Evolutionary conservation across 306 rosid genomes (phyloP).

Genomic region (Ceratonia siliqua): DNA sequence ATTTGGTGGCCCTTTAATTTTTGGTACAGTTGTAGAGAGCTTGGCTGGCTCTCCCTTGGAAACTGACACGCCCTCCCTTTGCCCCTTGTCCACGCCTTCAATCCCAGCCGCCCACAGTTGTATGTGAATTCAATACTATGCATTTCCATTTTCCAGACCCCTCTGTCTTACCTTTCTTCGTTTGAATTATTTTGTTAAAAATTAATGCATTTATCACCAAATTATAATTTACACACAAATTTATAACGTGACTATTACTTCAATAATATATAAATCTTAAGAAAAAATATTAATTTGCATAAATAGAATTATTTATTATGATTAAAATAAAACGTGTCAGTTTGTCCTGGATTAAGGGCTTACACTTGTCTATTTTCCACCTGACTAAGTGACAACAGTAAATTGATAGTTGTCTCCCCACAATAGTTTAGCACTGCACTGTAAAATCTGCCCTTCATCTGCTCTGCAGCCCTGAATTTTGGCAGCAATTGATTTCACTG

Average conservation of each 20-base stretch:
- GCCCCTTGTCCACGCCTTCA: background rate
- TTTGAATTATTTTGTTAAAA: too few relatives aligned
- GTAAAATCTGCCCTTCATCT: background rate
- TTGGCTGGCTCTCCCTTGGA: background rate
- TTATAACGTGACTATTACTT: too few relatives aligned
- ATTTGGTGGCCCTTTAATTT: background rate
- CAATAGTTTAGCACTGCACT: background rate
- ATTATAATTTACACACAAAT: too few relatives aligned
- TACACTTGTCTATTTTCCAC: background rate
- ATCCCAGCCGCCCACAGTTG: slow-evolving; percentile 6
- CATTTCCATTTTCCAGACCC: too few relatives aligned
- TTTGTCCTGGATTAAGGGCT: background rate
- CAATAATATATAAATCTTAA: too few relatives aligned
- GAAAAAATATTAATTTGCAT: too few relatives aligned
- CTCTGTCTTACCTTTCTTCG: too few relatives aligned
- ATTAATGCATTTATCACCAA: too few relatives aligned
- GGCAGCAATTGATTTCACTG: too few relatives aligned
- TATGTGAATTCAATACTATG: too few relatives aligned
- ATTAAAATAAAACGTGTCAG: background rate
- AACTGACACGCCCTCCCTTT: background rate
- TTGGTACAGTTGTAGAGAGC: background rate
- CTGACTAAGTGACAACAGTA: background rate
- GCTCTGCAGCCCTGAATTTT: too few relatives aligned
- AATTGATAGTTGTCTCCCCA: background rate
- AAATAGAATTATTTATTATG: too few relatives aligned